Conservation (phyloP, 495 filamentous ascomycete species). For the Glarea lozoyensis region DNA sequence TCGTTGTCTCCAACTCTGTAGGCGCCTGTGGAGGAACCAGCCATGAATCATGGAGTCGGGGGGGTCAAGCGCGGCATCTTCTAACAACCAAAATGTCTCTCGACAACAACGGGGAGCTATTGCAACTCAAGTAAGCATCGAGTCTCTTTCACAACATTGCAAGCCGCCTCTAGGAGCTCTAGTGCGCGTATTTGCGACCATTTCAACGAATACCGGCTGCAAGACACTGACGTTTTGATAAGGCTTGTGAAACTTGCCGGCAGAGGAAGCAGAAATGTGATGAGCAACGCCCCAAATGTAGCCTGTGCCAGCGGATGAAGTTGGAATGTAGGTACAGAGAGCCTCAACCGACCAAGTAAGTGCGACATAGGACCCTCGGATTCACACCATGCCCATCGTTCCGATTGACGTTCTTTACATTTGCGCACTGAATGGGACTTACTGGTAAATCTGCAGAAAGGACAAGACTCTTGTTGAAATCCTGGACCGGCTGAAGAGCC, state of each 20-base stretch:
- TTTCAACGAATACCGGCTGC: too few species aligned
- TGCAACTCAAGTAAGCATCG: conserved; percentile 10
- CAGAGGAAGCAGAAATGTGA: conserved; percentile 86
- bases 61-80: conserved; percentile 8
- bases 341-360: conserved; percentile 55
- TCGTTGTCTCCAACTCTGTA: too few species aligned
- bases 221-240: conserved; percentile 24
- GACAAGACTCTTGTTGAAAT: conserved; percentile 55
- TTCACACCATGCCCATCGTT: not conserved
- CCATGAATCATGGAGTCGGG: conserved; percentile 11
- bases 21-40: not conserved
- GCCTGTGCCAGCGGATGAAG: conserved; percentile 39
- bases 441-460: conserved; percentile 34
- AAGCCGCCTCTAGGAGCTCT: too few species aligned
- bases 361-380: conserved; percentile 7
- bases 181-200: too few species aligned
- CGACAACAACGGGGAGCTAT: conserved; percentile 5
- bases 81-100: too few species aligned
- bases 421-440: conserved; percentile 4
- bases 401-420: not conserved
- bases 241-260: conserved; percentile 77
- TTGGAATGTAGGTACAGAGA: conserved; percentile 52
- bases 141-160: conserved; percentile 1
- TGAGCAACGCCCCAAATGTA: conserved; percentile 75
- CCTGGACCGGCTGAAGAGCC: conserved; percentile 41